Evolutionary conservation across 2,329 filamentous ascomycete genomes (phyloP).

Genomic region (Pseudogymnoascus sp.): DNA sequence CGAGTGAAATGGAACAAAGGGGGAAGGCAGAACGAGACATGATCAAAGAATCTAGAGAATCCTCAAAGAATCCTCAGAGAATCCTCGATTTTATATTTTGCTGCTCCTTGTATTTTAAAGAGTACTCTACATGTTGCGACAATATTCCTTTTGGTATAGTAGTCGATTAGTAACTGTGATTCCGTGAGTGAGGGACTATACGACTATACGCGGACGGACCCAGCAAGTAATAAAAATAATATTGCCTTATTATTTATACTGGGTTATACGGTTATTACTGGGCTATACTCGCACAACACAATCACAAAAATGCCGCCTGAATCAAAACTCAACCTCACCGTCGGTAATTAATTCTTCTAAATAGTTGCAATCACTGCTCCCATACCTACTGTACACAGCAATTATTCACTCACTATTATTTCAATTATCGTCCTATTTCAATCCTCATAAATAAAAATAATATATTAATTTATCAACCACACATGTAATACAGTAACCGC

Average conservation of each 20-base stretch:
- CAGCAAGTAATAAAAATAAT: not conserved
- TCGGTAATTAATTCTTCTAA: not conserved
- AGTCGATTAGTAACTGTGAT: not conserved
- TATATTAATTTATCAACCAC: not conserved
- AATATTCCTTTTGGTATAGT: too few species aligned
- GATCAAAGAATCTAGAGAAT: too few species aligned
- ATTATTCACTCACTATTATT: not conserved
- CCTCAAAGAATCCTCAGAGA: too few species aligned
- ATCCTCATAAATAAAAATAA: not conserved
- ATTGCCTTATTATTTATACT: not conserved
- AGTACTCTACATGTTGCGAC: not conserved
- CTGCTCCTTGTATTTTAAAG: not conserved
- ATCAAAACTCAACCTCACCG: not conserved
- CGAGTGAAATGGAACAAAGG: too few species aligned
- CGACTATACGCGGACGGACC: not conserved
- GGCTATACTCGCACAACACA: not conserved
- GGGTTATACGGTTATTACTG: too few species aligned
- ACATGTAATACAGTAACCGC: slow-evolving; percentile 7
- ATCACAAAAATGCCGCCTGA: not conserved
- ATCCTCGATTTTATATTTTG: not conserved
- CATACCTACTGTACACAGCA: not conserved
- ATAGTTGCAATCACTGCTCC: not conserved
- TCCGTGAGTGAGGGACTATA: not conserved
- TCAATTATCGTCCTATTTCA: not conserved
- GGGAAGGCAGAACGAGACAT: too few species aligned